Evolutionary conservation across 2,329 filamentous ascomycete genomes (phyloP), one percentile per base, ranked within the genome.

Genomic region (Stemphylium beticola): DNA sequence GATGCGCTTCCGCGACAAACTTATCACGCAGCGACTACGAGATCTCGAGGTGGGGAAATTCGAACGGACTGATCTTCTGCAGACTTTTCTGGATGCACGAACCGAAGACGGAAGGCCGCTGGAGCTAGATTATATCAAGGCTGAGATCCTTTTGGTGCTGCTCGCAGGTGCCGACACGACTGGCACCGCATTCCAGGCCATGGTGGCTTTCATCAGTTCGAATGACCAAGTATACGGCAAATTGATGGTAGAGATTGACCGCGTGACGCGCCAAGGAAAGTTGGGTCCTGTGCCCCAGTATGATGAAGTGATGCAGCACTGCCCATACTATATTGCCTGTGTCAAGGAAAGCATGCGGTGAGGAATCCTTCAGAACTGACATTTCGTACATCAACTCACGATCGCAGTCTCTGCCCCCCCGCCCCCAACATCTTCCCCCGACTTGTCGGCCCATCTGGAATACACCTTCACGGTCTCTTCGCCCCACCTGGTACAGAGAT

Each of bases 1-100:
- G 50, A 85, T 86, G 82, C 76, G 81, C 8, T 85, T 85, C 67
- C 80, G 83, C 4, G 83, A 86, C 59, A 76, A 77, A 22, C 75
- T 86, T 2, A 78, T 86, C 51, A 64, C 71, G 18, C 71, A 83
- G 57, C 77, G 84, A 0, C 69, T 79, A 20, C 75, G 76, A 22
- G 81, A 83, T 46, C 75, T 84, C 17, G 74, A 79, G 44, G 66
- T 73, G 4, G 81, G 79, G 1, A 81, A 78, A 9, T 73, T 76
- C 0, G 76, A 75, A 1, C 76, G 80, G 4, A 72, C 80, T 18
- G 84, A 86, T 61, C 73, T 86, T 0, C 73, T 87, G 4, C 83
- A 86, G 61, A 83, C 79, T 4, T 76, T 78, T 56, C 61, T 78
- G 58, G 69, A 77, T 49, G 75, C 74, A 4, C 60, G 73, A 11